Evolutionary conservation across 129 eudicot genomes (phyloP), one percentile per base, ranked within the genome.

Genomic region (Artemisia annua): DNA sequence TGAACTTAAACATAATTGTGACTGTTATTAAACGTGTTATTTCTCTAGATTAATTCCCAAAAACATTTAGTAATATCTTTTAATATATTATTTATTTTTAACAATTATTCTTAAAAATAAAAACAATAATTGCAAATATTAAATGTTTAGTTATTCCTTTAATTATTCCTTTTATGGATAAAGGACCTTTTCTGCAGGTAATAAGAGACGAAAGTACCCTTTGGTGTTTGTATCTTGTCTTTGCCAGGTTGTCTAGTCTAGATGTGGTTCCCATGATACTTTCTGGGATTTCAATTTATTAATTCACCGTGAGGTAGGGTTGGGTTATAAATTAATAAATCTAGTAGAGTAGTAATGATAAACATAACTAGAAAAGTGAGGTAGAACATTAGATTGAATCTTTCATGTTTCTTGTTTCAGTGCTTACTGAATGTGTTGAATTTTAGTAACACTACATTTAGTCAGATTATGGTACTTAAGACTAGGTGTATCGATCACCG

Each of bases 251-350:
- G 84, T 63, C 35, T 58, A 58, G 74, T 63, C 35, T 58, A 58
- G 74, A 70, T 67, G 74, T 76, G 78, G 48, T 71, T 76, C 85
- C 85, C 82, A 69, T 73, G 74, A 69, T 74, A 28, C 72, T 64
- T 68, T 59, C 5, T 11, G 20, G 55, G 63, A 70, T 26, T 77
- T 66, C 4, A 69, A 44, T 78, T 77, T 20, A 67, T 26, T 75
- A 69, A 55, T 75, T 20, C 52, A 39, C 69, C 77, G 70, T 75
- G 77, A 48, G 69, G 71, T 63, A 61, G 66, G 64, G 54, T 71
- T 11, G 12, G 35, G 14, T 56, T 60, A 55, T 30, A 32, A 50
- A 56, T 26, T 48, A 39, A 39, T 39, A 39, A 39, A 39, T 39
- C 5, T 30, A 30, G 35, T n/a, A n/a, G n/a, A n/a, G n/a, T n/a